Conservation (phyloP, 192 early-diverging fungal genomes). For the Coemansia biformis region DNA sequence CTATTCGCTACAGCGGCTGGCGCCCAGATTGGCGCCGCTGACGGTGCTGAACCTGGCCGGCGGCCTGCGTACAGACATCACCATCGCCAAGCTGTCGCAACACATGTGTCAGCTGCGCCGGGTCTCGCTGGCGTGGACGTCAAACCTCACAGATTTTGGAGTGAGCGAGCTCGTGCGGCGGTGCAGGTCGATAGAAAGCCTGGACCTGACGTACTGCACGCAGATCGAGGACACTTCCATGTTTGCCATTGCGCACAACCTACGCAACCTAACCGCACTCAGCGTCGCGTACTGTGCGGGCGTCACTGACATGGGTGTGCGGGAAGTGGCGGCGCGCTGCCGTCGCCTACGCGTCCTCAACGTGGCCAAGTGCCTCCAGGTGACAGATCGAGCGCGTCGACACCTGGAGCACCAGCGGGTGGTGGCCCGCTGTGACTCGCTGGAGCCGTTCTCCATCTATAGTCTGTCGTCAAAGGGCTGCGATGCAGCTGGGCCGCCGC, state of each 20-base stretch:
- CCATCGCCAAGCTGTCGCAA: slow-evolving; percentile 53
- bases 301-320: slow-evolving; percentile 49
- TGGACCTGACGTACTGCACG: slow-evolving; percentile 56
- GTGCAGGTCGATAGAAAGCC: slow-evolving; percentile 45
- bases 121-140: slow-evolving; percentile 56
- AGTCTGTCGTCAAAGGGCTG: background rate
- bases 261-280: slow-evolving; percentile 31
- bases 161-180: slow-evolving; percentile 52
- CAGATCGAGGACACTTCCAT: slow-evolving; percentile 52
- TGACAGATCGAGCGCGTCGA: slow-evolving; percentile 21
- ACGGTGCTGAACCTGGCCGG: slow-evolving; percentile 52
- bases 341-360: slow-evolving; percentile 40
- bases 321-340: slow-evolving; percentile 36
- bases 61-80: slow-evolving; percentile 53
- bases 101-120: slow-evolving; percentile 46
- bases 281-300: slow-evolving; percentile 53
- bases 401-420: slow-evolving; percentile 11
- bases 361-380: slow-evolving; percentile 44
- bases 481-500: background rate
- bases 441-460: slow-evolving; percentile 37
- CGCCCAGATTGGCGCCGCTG: slow-evolving; percentile 44
- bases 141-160: slow-evolving; percentile 52
- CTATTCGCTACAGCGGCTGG: slow-evolving; percentile 52
- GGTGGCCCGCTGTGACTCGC: slow-evolving; percentile 13
- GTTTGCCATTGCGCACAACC: slow-evolving; percentile 44